A percentile compares a stretch with the other conserved stretches of the same genome.
phyloP scores from a whole-genome alignment of 352 stramenopile species.

The Blastocystis sp. region DNA sequence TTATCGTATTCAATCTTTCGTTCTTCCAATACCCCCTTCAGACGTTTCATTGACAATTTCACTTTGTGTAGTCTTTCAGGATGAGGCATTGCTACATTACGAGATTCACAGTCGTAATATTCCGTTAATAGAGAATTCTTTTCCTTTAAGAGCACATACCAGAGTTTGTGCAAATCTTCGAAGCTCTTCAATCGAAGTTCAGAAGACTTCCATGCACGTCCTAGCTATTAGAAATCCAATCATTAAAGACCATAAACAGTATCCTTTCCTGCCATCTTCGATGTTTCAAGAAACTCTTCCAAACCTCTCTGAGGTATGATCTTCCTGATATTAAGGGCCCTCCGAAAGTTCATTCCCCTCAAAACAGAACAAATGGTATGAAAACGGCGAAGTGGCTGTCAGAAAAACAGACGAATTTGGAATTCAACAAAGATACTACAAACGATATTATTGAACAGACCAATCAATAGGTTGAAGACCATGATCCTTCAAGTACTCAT shows the following conservation, averaged over 20 bases:
- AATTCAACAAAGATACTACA: neutral
- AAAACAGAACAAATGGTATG: neutral
- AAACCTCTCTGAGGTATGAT: slow-evolving; percentile 50
- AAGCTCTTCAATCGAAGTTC: slow-evolving; percentile 94
- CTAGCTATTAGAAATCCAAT: slow-evolving; percentile 70
- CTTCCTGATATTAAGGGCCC: neutral
- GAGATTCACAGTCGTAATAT: slow-evolving; percentile 77
- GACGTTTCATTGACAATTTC: slow-evolving; percentile 58
- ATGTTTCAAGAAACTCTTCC: slow-evolving; percentile 37
- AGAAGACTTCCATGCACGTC: slow-evolving; percentile 87
- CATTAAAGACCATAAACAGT: slow-evolving; percentile 28
- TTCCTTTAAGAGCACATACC: slow-evolving; percentile 95
- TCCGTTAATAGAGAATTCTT: slow-evolving; percentile 93
- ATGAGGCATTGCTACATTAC: slow-evolving; percentile 79
- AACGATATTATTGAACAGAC: slow-evolving; percentile 69
- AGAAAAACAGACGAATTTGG: neutral
- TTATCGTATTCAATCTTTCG: slow-evolving; percentile 58
- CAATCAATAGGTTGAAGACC: slow-evolving; percentile 80
- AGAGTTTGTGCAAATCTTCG: slow-evolving; percentile 96
- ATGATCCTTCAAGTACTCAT: slow-evolving; percentile 71
- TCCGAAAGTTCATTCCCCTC: slow-evolving; percentile 27
- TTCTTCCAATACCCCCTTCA: slow-evolving; percentile 57
- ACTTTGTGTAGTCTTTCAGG: slow-evolving; percentile 72
- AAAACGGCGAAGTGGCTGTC: neutral
- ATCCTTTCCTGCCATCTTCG: neutral